Evolutionary conservation across 495 filamentous ascomycete species (phyloP), one percentile per base, ranked within the genome.

Genomic region (Aspergillus olivimuriae): DNA sequence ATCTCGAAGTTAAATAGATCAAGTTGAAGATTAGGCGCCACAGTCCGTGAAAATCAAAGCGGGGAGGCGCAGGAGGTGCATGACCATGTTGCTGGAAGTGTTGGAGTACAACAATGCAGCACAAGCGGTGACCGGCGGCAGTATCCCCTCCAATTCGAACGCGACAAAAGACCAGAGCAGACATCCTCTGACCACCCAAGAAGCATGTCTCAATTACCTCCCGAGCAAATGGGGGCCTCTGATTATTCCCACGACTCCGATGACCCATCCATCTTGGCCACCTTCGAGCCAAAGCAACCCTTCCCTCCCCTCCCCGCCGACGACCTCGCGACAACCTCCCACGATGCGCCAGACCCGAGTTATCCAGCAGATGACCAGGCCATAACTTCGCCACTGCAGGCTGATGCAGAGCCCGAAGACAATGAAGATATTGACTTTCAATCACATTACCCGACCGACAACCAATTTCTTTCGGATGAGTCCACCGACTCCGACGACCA

Each of bases 391-490:
- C 38, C 38, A 12, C 24, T 28, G 24, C 24, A 28, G 24, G 24
- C 24, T 28, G 24, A 11, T 28, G 24, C 24, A 5, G 24, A 28
- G 6, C 6, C 16, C 35, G 6, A 64, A 22, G 63, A 55, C n/a
- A 47, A 51, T 10, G 41, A 59, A 33, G 58, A 58, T 15, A 32
- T 59, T 17, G 70, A 73, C 34, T 73, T 72, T 39, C 69, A 72
- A 37, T 70, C 71, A 6, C 69, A 73, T 10, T 71, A 70, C 38
- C 72, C 63, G 6, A 41, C 66, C 12, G 65, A 68, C 23, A 55
- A 65, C 14, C 62, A 66, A 36, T 66, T 62, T 0, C 55, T 66
- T n/a, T 71, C 68, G 0, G 63, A 66, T 40, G 53, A 47, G 3
- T 62, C 58, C 12, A 61, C 67, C 4, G 66, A 66, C 22, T 68